Percentiles rank a stretch among this genome's conserved stretches.
These are phyloP conservation scores for Plasmodium billcollinsi DNA, from an alignment of 169 alveolate species.

Conservation along the genomic window DNA sequence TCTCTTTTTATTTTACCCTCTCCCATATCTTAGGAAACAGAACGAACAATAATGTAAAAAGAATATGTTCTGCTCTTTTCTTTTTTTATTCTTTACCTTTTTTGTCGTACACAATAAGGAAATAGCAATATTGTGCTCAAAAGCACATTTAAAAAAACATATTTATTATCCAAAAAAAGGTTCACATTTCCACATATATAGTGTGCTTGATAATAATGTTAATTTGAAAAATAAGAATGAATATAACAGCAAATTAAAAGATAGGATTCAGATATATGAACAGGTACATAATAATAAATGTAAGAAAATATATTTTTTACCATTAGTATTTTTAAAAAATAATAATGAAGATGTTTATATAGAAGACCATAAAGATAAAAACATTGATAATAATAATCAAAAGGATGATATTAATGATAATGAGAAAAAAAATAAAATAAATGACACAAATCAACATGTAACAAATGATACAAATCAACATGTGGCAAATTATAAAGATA, in stretches of 20 bases:
- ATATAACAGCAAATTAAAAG: constrained; percentile 11
- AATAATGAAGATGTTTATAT: neutral
- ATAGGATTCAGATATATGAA: constrained; percentile 41
- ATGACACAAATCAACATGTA: neutral
- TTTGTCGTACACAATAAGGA: no score
- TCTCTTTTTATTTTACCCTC: no score
- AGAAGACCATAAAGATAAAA: neutral
- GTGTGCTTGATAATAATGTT: constrained; percentile 36
- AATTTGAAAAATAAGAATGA: constrained; percentile 21
- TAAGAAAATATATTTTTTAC: constrained; percentile 39
- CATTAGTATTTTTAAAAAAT: constrained; percentile 22
- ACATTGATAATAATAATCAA: neutral
- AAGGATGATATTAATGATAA: neutral
- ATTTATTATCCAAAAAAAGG: neutral
- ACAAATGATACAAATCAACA: neutral
- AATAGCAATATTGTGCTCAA: neutral
- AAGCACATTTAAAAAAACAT: neutral
- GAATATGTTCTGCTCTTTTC: neutral
- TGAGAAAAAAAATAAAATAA: neutral
- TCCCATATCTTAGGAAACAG: neutral
- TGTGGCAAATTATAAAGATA: neutral
- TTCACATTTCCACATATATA: constrained; percentile 9
- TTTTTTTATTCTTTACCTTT: neutral
- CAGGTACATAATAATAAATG: constrained; percentile 22
- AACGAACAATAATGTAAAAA: constrained; percentile 7